Evolutionary conservation across 2,329 filamentous ascomycete genomes (phyloP).

Genomic region (Zasmidium cellare): DNA sequence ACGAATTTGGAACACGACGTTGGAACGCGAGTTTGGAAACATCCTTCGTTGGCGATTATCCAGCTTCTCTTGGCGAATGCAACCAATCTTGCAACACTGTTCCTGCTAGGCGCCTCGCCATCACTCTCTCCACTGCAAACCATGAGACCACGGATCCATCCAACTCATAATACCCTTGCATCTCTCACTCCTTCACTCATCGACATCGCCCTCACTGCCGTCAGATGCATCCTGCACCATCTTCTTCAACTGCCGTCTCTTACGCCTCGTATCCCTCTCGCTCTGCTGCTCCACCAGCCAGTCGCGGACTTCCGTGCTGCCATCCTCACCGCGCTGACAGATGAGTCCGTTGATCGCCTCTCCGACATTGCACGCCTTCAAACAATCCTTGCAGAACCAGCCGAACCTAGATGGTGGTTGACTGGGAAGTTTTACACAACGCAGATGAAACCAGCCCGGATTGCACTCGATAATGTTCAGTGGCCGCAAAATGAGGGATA

Average conservation of each 20-base stretch:
- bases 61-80: too few species aligned
- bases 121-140: too few species aligned
- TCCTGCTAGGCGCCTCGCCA: too few species aligned
- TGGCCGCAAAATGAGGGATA: too few species aligned
- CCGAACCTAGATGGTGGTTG: constrained; percentile 13
- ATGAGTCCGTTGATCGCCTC: background rate
- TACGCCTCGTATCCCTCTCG: background rate
- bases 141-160: too few species aligned
- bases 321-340: background rate
- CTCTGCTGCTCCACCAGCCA: constrained; percentile 1
- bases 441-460: constrained; percentile 15
- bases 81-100: too few species aligned
- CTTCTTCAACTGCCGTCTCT: background rate
- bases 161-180: too few species aligned
- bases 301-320: constrained; percentile 3
- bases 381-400: constrained; percentile 18
- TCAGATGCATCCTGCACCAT: background rate
- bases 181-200: too few species aligned
- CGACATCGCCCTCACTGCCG: too few species aligned
- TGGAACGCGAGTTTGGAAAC: too few species aligned
- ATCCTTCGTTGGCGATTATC: too few species aligned
- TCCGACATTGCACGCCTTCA: background rate
- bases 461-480: constrained; percentile 7
- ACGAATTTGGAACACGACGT: too few species aligned
- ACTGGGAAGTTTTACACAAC: constrained; percentile 14